Evolutionary conservation across 768 basidiomycete genomes (phyloP).

Genomic region (Candolleomyces aberdarensis): DNA sequence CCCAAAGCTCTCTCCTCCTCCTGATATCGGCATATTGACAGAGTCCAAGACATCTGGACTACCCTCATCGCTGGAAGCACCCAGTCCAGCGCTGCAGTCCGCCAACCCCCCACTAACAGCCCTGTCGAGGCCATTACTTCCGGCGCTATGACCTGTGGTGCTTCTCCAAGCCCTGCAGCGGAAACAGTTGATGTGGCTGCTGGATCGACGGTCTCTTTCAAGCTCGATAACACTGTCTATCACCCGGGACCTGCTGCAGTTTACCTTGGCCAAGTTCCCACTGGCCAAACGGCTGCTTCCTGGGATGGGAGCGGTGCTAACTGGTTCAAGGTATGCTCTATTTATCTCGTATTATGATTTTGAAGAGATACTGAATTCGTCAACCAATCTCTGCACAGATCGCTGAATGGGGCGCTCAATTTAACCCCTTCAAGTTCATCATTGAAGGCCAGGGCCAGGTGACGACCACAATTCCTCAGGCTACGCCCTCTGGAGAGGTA

Average conservation of each 20-base stretch:
- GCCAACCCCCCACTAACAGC: constrained; percentile 30
- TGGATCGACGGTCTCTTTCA: constrained; percentile 39
- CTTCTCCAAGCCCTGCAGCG: not conserved
- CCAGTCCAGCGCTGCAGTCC: constrained; percentile 27
- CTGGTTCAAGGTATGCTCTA: constrained; percentile 47
- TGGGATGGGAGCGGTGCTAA: constrained; percentile 49
- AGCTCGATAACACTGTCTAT: constrained; percentile 37
- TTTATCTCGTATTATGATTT: not conserved
- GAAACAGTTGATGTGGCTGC: constrained; percentile 34
- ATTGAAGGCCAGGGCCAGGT: constrained; percentile 23
- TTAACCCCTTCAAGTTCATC: constrained; percentile 27
- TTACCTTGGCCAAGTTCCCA: constrained; percentile 47
- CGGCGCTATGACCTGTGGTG: constrained; percentile 10
- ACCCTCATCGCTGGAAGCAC: constrained; percentile 22
- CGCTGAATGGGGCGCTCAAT: constrained; percentile 27
- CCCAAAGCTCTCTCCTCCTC: not conserved
- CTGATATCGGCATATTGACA: not conserved
- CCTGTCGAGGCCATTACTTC: constrained; percentile 22
- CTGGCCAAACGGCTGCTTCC: constrained; percentile 26
- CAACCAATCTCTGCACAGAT: constrained; percentile 12
- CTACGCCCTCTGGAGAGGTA: constrained; percentile 33
- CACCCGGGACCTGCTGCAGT: constrained; percentile 44
- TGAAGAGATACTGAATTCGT: not conserved
- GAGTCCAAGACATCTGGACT: constrained; percentile 27
- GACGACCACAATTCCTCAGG: constrained; percentile 30